A percentile compares a stretch with the other conserved stretches of the same genome.
Evolutionary conservation across 2,329 filamentous ascomycete species (phyloP).

Genomic region (Magnaporthales sp.): DNA sequence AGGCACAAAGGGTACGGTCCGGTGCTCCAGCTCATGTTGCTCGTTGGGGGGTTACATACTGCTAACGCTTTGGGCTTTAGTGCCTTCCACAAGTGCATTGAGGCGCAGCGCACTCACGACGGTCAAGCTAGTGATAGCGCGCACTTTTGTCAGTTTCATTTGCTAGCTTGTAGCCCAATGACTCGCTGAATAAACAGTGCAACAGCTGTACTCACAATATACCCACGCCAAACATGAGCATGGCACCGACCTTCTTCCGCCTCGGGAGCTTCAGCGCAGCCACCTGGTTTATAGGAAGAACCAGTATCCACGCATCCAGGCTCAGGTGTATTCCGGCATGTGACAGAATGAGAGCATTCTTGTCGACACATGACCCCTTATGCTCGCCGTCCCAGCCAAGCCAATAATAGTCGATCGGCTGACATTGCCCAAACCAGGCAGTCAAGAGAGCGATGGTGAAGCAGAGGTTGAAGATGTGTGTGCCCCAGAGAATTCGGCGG

Average conservation of each 20-base stretch:
- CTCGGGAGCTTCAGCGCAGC: conserved; percentile 28
- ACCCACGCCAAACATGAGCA: conserved; percentile 39
- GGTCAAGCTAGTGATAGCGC: conserved; percentile 14
- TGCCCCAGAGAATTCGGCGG: conserved; percentile 31
- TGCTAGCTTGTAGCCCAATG: no score
- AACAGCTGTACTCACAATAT: conserved; percentile 16
- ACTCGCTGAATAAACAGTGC: no score
- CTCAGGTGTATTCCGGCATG: conserved; percentile 42
- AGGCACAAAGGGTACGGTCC: conserved; percentile 5
- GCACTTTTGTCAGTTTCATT: not conserved
- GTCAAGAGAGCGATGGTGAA: conserved; percentile 33
- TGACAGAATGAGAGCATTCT: conserved; percentile 39
- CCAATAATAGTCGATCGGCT: conserved; percentile 44
- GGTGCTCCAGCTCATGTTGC: not conserved
- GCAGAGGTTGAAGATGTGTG: conserved; percentile 26
- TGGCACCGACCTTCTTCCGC: conserved; percentile 37
- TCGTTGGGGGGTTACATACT: not conserved
- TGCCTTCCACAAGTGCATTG: conserved; percentile 15
- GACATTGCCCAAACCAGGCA: conserved; percentile 40
- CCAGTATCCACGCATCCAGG: conserved; percentile 43
- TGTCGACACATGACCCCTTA: conserved; percentile 36
- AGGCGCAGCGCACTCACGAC: conserved; percentile 23
- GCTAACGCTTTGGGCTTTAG: not conserved
- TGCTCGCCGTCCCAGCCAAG: conserved; percentile 38
- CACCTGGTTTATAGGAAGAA: conserved; percentile 37